These are phyloP conservation scores for Paramecium sonneborni DNA, from an alignment of 73 alveolate genomes.

Conservation along the genomic window DNA sequence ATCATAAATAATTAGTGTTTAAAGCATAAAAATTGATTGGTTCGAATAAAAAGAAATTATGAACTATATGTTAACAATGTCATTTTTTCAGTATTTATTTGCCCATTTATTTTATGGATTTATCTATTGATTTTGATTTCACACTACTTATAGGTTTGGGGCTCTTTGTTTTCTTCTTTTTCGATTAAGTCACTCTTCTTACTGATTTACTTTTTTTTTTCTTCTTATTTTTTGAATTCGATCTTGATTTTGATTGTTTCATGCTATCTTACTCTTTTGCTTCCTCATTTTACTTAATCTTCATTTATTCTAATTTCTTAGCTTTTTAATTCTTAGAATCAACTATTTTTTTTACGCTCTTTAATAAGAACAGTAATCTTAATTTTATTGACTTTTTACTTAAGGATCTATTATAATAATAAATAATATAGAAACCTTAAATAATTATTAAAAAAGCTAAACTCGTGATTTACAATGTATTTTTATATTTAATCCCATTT, in stretches of 20 bases:
- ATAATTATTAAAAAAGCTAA: background rate
- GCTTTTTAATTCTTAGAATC: background rate
- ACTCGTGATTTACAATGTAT: background rate
- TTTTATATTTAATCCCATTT: background rate
- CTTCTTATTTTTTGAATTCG: background rate
- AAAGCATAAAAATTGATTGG: constrained; percentile 27
- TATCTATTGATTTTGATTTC: background rate
- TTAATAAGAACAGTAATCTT: background rate
- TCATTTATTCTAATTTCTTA: background rate
- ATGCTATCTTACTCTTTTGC: background rate
- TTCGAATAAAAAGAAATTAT: constrained; percentile 33
- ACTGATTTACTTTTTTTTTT: background rate
- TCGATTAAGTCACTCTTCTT: background rate
- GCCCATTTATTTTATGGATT: background rate
- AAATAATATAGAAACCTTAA: background rate
- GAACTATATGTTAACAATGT: background rate
- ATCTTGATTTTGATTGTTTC: background rate
- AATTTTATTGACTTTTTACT: background rate
- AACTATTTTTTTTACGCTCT: background rate
- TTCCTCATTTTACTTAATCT: background rate
- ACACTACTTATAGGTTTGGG: background rate
- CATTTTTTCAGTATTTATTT: background rate
- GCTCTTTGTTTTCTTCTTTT: background rate
- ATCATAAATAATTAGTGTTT: constrained; percentile 5
- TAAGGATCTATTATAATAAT: background rate